Percentiles rank a stretch among this genome's conserved stretches.
These are phyloP conservation scores for Nepenthes gracilis DNA, from an alignment of 148 eudicot genomes.

Conservation along the genomic window DNA sequence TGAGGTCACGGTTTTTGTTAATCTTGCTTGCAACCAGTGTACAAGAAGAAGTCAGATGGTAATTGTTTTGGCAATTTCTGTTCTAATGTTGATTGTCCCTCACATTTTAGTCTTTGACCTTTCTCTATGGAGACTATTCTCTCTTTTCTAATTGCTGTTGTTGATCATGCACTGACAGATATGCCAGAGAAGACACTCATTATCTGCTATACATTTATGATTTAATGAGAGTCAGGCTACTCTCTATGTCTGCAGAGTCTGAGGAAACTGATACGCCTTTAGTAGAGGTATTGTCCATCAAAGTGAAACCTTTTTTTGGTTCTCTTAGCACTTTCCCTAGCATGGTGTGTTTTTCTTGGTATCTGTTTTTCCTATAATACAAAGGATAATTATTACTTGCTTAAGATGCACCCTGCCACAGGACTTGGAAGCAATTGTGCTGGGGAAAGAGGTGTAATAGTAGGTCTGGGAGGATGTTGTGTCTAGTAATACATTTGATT, in stretches of 20 bases:
- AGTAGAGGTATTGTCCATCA: conserved; percentile 36
- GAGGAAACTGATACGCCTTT: conserved; percentile 43
- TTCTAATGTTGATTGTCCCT: too few species aligned
- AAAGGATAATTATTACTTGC: too few species aligned
- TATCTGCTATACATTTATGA: conserved; percentile 82
- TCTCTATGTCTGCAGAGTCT: conserved; percentile 35
- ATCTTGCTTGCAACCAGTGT: too few species aligned
- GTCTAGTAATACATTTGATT: too few species aligned
- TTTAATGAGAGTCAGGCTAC: conserved; percentile 54
- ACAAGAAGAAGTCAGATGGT: too few species aligned
- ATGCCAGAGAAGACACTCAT: conserved; percentile 98
- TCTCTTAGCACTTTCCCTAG: not conserved
- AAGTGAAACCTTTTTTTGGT: not conserved
- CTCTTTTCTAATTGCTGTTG: not conserved
- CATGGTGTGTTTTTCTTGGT: not conserved
- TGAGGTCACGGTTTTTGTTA: too few species aligned
- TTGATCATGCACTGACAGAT: conserved; percentile 29
- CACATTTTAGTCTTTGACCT: not conserved
- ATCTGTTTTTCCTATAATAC: too few species aligned
- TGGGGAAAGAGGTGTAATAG: too few species aligned
- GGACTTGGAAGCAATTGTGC: too few species aligned
- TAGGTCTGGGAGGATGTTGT: too few species aligned
- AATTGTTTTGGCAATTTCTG: too few species aligned
- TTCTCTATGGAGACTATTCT: not conserved
- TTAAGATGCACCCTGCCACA: too few species aligned